Evolutionary conservation across 2,329 filamentous ascomycete species (phyloP), one percentile per base, ranked within the genome.

Genomic region (Nothophoma quercina): DNA sequence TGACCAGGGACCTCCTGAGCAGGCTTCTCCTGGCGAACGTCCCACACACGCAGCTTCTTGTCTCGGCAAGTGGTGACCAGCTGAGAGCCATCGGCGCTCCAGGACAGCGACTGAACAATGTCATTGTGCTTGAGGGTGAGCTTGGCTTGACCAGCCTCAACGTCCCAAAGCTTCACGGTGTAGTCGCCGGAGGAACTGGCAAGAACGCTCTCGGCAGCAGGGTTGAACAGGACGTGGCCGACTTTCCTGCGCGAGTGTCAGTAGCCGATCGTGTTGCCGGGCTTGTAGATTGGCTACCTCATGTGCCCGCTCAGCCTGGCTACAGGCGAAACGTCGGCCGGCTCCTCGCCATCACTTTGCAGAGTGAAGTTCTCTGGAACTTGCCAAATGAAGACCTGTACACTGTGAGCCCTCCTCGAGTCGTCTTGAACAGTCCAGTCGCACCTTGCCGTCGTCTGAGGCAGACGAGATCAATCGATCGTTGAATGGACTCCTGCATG

Each of bases 21-120:
- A 12, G 93, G 85, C 76, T 85, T 89, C 78, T 98, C 89, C 80
- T 97, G 93, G 71, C 95, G 88, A 53, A 93, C 91, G 81, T 99
- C 95, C 95, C 95, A 99, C 59, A 98, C 88, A 56, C 95, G 88
- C 60, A 99, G 83, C 81, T 96, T 97, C 88, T 99, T 99, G 84
- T 99, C 95, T 69, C 95, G 86, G 56, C 92, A 96, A 7, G 95
- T 98, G 7, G 95, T 98, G 40, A 90, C 93, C 55, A 99, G 79
- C 73, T 95, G 83, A 50, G 87, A 87, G 55, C 95, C 95, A 64
- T 90, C 88, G 60, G 92, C 91, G 76, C 90, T 97, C 93, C 93
- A 99, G 23, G 93, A 96, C 67, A 98, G 82, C 58, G 91, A 96
- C 77, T 98, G 95, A 30, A 98, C 90, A 62, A 97, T 93, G 68